Percentiles rank a stretch among this genome's conserved stretches.
phyloP scores from a whole-genome alignment of 2,329 filamentous ascomycete genomes.

The Boeremia exigua region DNA sequence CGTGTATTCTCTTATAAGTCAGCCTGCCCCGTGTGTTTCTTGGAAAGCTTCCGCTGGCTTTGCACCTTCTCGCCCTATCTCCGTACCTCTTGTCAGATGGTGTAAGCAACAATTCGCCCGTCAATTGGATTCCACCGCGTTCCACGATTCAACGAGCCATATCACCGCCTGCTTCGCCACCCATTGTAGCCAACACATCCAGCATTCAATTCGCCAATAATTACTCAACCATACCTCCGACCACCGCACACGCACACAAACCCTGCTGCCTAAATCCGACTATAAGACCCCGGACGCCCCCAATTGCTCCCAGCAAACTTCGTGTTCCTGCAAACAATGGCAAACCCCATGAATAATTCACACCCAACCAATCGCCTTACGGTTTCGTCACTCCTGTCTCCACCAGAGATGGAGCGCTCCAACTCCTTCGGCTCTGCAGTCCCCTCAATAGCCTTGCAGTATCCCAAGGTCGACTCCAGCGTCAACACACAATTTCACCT shows the following conservation, averaged over 20 bases:
- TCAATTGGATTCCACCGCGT: constrained; percentile 42
- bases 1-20: constrained; percentile 30
- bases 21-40: constrained; percentile 28
- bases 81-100: constrained; percentile 29
- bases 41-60: constrained; percentile 32
- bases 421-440: constrained; percentile 49
- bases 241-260: neutral
- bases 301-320: constrained; percentile 27
- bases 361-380: constrained; percentile 41
- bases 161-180: constrained; percentile 33
- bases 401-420: constrained; percentile 49
- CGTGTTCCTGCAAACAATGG: constrained; percentile 27
- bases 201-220: constrained; percentile 13
- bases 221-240: constrained; percentile 8
- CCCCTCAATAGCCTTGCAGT: constrained; percentile 29
- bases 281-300: constrained; percentile 18
- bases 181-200: constrained; percentile 19
- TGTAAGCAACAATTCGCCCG: constrained; percentile 37
- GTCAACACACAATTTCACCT: constrained; percentile 20
- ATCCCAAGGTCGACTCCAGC: constrained; percentile 20
- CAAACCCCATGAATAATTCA: constrained; percentile 37
- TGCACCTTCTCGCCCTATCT: constrained; percentile 33
- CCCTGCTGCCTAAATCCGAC: constrained; percentile 13
- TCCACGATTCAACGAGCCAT: constrained; percentile 37
- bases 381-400: constrained; percentile 50